These are phyloP conservation scores for Aureobasidium sp. DNA, from an alignment of 2,329 filamentous ascomycete genomes.

Conservation along the genomic window DNA sequence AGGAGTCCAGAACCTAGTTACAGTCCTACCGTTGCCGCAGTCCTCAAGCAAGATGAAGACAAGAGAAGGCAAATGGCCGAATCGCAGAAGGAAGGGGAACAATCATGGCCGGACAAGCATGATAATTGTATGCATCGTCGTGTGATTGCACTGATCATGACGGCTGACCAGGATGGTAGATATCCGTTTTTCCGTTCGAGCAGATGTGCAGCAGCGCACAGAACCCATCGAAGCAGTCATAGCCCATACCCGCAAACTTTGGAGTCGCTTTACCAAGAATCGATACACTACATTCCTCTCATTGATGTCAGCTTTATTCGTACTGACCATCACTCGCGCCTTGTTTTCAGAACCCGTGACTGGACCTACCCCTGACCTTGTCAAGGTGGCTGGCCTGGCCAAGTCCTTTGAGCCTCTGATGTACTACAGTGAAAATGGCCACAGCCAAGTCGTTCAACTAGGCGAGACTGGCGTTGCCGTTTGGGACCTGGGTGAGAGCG, in stretches of 20 bases:
- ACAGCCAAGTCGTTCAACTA: slow-evolving; percentile 76
- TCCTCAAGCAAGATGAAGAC: slow-evolving; percentile 12
- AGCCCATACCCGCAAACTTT: slow-evolving; percentile 53
- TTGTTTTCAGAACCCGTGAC: slow-evolving; percentile 61
- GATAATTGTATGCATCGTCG: slow-evolving; percentile 29
- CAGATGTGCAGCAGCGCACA: slow-evolving; percentile 80
- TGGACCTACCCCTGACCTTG: slow-evolving; percentile 70
- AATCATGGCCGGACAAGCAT: slow-evolving; percentile 13
- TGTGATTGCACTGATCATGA: slow-evolving; percentile 14
- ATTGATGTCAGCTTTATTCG: slow-evolving; percentile 54
- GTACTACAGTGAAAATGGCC: slow-evolving; percentile 86
- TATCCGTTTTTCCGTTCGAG: slow-evolving; percentile 78
- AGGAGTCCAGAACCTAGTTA: slow-evolving; percentile 26
- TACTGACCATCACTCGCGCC: slow-evolving; percentile 57
- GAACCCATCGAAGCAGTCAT: slow-evolving; percentile 74
- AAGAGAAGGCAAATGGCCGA: slow-evolving; percentile 8
- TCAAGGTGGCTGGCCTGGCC: slow-evolving; percentile 83
- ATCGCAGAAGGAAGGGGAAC: slow-evolving; percentile 3
- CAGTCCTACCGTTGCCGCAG: slow-evolving; percentile 14
- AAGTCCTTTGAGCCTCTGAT: slow-evolving; percentile 91
- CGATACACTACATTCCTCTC: slow-evolving; percentile 61
- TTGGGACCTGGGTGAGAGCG: slow-evolving; percentile 88
- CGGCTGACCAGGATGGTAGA: slow-evolving; percentile 45
- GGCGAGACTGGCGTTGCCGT: slow-evolving; percentile 90
- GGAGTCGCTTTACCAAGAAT: slow-evolving; percentile 58